Evolutionary conservation across 768 basidiomycete genomes (phyloP).

Genomic region (Rhizopogon vinicolor): DNA sequence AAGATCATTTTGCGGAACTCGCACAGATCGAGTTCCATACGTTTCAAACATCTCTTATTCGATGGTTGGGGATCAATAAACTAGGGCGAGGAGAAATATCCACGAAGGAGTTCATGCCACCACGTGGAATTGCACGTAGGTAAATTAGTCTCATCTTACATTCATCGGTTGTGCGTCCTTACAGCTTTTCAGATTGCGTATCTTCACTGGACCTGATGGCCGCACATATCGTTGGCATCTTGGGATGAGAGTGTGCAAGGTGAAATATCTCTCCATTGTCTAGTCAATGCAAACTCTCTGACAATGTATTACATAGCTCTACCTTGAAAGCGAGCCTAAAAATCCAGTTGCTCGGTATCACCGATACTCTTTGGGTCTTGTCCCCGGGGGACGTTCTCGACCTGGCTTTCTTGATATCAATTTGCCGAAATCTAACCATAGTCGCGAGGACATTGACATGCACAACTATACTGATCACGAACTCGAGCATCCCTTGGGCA

Average conservation of each 20-base stretch:
- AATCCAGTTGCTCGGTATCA: conserved; percentile 1
- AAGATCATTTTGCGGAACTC: conserved; percentile 5
- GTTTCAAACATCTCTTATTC: conserved; percentile 1
- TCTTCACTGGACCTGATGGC: conserved; percentile 5
- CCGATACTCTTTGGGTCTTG: not conserved
- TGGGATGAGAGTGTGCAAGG: conserved; percentile 3
- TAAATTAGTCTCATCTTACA: not conserved
- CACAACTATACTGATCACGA: not conserved
- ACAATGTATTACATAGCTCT: not conserved
- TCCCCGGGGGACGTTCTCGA: not conserved
- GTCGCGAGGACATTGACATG: not conserved
- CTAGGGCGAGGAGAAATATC: not conserved
- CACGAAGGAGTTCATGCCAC: conserved; percentile 6
- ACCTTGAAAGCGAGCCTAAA: conserved; percentile 1
- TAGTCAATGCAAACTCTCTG: not conserved
- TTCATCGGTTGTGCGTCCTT: not conserved
- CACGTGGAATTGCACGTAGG: not conserved
- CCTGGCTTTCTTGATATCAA: conserved; percentile 3
- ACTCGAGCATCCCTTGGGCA: not conserved
- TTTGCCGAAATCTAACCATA: not conserved
- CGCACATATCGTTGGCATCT: conserved; percentile 5
- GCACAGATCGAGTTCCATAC: conserved; percentile 4
- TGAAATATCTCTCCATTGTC: not conserved
- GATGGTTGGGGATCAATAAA: conserved; percentile 3
- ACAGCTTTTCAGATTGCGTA: not conserved